These are phyloP conservation scores for Nothophaeocryptopus gaeumannii DNA, from an alignment of 2,329 filamentous ascomycete species.

Conservation along the genomic window DNA sequence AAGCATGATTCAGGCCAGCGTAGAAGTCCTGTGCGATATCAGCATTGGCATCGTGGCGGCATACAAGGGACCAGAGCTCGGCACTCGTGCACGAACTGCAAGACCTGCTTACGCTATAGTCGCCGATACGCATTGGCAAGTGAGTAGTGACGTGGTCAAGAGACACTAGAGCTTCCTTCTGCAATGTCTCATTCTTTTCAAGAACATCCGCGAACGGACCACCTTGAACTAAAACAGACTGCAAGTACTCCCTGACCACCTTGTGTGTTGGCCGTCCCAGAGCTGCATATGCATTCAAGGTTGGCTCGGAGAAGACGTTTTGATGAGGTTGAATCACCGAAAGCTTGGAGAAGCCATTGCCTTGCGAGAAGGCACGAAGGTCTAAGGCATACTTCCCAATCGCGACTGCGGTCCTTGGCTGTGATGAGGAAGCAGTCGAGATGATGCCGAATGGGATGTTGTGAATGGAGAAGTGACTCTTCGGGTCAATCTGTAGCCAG, in stretches of 20 bases:
- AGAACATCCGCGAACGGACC: constrained; percentile 61
- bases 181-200: constrained; percentile 59
- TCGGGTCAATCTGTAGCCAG: constrained; percentile 59
- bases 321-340: constrained; percentile 57
- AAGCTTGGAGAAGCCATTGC: constrained; percentile 59
- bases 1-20: constrained; percentile 74
- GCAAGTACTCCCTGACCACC: constrained; percentile 66
- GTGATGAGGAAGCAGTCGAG: constrained; percentile 56
- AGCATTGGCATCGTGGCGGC: no score
- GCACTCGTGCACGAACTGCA: no score
- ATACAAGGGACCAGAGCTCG: no score
- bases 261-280: constrained; percentile 66
- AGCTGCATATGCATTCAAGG: constrained; percentile 70
- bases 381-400: constrained; percentile 73
- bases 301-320: constrained; percentile 61
- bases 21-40: constrained; percentile 67
- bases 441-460: constrained; percentile 86
- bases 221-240: constrained; percentile 60
- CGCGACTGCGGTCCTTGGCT: constrained; percentile 65
- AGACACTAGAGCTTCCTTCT: constrained; percentile 58
- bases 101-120: constrained; percentile 53
- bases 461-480: constrained; percentile 69
- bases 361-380: constrained; percentile 59
- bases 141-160: constrained; percentile 62
- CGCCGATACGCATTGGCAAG: constrained; percentile 73